These are phyloP conservation scores for Pleodorina starrii DNA, from an alignment of 139 green algal species.

Conservation along the genomic window DNA sequence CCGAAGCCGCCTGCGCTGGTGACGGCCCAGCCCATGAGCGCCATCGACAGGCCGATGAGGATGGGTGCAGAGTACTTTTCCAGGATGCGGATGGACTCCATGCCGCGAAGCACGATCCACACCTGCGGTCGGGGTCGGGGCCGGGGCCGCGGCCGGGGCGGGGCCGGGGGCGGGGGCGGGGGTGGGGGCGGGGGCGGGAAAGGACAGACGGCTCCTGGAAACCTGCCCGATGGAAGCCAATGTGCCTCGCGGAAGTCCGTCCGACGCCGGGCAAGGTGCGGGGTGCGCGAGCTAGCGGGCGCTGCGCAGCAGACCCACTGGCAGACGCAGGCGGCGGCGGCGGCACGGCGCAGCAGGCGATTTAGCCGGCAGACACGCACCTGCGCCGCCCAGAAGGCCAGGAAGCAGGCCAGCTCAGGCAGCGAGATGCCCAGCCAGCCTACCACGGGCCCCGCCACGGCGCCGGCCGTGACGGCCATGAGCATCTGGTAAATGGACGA, in stretches of 20 bases:
- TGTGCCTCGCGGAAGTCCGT: too few relatives aligned
- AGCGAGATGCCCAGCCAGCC: slow-evolving; percentile 69
- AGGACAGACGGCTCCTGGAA: too few relatives aligned
- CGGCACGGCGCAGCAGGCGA: too few relatives aligned
- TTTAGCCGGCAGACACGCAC: slow-evolving; percentile 37
- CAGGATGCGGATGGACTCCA: slow-evolving; percentile 83
- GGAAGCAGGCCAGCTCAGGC: slow-evolving; percentile 76
- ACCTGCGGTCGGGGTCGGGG: slow-evolving; percentile 56
- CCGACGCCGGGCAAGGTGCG: too few relatives aligned
- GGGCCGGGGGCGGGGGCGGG: too few relatives aligned
- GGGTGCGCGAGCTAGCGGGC: too few relatives aligned
- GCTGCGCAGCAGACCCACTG: too few relatives aligned
- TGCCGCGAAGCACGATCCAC: slow-evolving; percentile 76
- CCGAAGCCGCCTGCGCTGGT: slow-evolving; percentile 72
- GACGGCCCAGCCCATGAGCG: slow-evolving; percentile 82
- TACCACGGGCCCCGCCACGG: slow-evolving; percentile 11
- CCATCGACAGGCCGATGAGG: slow-evolving; percentile 74
- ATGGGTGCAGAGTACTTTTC: slow-evolving; percentile 83
- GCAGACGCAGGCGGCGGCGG: too few relatives aligned
- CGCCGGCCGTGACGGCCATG: slow-evolving; percentile 32
- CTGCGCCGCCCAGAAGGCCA: slow-evolving; percentile 77
- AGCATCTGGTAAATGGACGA: slow-evolving; percentile 68
- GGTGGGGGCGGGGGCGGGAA: too few relatives aligned
- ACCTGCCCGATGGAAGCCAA: too few relatives aligned
- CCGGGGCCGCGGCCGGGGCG: too few relatives aligned